phyloP scores from a whole-genome alignment of 2,329 filamentous ascomycete species.

The Emmonsiellopsis sp. region DNA sequence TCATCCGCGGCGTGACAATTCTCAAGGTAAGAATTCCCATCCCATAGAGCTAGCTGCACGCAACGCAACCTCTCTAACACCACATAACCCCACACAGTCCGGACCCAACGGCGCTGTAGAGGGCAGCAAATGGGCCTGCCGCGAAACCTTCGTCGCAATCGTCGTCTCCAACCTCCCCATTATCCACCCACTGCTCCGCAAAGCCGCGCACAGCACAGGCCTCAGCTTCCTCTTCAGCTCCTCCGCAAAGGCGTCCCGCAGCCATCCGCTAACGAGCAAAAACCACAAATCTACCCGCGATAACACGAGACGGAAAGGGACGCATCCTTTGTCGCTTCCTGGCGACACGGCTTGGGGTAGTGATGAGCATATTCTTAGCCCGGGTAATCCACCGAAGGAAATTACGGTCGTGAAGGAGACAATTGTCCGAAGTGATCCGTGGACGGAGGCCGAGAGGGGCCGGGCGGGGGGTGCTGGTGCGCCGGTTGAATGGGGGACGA shows the following conservation, averaged over 20 bases:
- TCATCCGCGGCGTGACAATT: conserved; percentile 47
- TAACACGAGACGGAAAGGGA: conserved; percentile 18
- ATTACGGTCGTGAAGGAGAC: conserved; percentile 26
- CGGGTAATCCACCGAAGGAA: conserved; percentile 18
- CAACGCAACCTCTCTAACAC: no score
- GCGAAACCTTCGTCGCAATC: conserved; percentile 39
- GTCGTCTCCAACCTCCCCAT: conserved; percentile 36
- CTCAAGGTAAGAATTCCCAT: conserved; percentile 33
- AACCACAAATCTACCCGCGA: background rate
- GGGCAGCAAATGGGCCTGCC: conserved; percentile 37
- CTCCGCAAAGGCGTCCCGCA: conserved; percentile 2
- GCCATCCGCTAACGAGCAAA: background rate
- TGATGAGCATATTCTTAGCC: conserved; percentile 17
- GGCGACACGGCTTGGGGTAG: conserved; percentile 23
- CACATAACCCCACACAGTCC: conserved; percentile 19
- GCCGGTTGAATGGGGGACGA: background rate
- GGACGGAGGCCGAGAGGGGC: background rate
- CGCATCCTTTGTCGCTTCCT: conserved; percentile 24
- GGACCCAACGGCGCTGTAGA: conserved; percentile 31
- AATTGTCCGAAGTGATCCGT: conserved; percentile 17
- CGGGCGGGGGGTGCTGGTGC: background rate
- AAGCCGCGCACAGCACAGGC: conserved; percentile 16
- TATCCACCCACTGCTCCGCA: conserved; percentile 30
- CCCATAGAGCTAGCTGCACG: no score
- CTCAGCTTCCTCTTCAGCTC: conserved; percentile 17